These are phyloP conservation scores for Aureococcus anophagefferens DNA, from an alignment of 108 stramenopile genomes.

Conservation along the genomic window DNA sequence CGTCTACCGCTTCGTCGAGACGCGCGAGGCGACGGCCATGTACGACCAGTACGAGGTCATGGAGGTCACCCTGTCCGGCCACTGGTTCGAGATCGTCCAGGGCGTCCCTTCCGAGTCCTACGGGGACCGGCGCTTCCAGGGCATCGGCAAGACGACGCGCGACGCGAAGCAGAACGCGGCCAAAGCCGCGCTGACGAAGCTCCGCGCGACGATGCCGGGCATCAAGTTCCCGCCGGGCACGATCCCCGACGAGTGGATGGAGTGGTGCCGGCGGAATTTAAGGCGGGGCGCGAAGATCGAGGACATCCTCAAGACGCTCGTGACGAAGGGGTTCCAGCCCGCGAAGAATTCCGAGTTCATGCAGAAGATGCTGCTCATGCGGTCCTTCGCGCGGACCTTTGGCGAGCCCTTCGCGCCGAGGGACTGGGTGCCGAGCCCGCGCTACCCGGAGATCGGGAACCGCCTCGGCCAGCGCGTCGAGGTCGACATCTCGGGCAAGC, in stretches of 20 bases:
- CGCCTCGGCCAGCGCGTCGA: conserved; percentile 9
- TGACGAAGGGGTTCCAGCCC: conserved; percentile 38
- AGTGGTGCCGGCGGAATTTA: conserved; percentile 38
- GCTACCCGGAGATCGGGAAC: neutral
- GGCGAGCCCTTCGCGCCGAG: too few species aligned
- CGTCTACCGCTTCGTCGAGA: conserved; percentile 12
- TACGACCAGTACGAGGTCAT: conserved; percentile 20
- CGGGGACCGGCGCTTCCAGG: conserved; percentile 36
- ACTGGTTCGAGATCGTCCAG: conserved; percentile 11
- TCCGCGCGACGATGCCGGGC: conserved; percentile 41
- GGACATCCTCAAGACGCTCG: conserved; percentile 28
- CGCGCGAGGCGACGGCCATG: conserved; percentile 19
- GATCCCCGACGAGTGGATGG: conserved; percentile 26
- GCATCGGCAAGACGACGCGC: conserved; percentile 43
- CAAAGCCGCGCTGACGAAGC: conserved; percentile 25
- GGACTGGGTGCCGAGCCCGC: too few species aligned
- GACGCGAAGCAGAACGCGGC: conserved; percentile 42
- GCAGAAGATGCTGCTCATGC: conserved; percentile 19
- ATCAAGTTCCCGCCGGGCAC: conserved; percentile 25
- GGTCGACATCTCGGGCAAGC: conserved; percentile 5
- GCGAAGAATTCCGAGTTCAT: conserved; percentile 30
- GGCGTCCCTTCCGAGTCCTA: neutral
- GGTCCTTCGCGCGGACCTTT: too few species aligned
- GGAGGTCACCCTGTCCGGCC: conserved; percentile 18
- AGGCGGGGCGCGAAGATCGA: conserved; percentile 34